Conservation (phyloP, 768 basidiomycete species). For the Agrocybe chaxingu region DNA sequence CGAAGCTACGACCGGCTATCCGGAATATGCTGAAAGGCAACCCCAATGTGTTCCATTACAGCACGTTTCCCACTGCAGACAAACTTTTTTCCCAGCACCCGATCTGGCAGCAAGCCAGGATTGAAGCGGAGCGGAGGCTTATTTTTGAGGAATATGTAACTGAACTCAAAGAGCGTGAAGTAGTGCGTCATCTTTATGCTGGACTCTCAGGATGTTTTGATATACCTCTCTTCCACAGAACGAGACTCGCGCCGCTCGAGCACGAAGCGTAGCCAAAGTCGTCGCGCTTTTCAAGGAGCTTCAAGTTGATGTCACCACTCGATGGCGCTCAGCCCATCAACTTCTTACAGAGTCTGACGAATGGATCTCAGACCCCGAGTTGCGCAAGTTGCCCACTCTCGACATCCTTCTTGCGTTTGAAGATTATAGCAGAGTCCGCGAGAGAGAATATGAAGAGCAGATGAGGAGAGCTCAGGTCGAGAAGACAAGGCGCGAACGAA, state of each 20-base stretch:
- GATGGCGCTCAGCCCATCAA: conserved; percentile 84
- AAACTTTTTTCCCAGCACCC: conserved; percentile 82
- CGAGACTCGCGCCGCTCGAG: conserved; percentile 73
- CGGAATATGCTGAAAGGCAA: conserved; percentile 85
- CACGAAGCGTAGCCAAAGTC: conserved; percentile 80
- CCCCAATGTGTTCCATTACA: conserved; percentile 87
- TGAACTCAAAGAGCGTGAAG: conserved; percentile 85
- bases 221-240: conserved; percentile 42
- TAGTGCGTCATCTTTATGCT: conserved; percentile 51
- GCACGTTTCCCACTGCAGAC: conserved; percentile 88
- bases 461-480: conserved; percentile 77
- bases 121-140: conserved; percentile 81
- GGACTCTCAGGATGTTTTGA: conserved; percentile 1
- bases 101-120: conserved; percentile 85
- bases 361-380: conserved; percentile 73
- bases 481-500: conserved; percentile 80
- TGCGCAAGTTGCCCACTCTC: conserved; percentile 81
- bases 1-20: conserved; percentile 83
- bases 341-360: conserved; percentile 74
- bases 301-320: conserved; percentile 88
- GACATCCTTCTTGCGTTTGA: conserved; percentile 94
- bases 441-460: conserved; percentile 89
- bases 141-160: conserved; percentile 91
- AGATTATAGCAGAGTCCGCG: conserved; percentile 86
- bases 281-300: conserved; percentile 83